Conservation (phyloP, 2,329 filamentous ascomycete species). For the Eutypa lata region DNA sequence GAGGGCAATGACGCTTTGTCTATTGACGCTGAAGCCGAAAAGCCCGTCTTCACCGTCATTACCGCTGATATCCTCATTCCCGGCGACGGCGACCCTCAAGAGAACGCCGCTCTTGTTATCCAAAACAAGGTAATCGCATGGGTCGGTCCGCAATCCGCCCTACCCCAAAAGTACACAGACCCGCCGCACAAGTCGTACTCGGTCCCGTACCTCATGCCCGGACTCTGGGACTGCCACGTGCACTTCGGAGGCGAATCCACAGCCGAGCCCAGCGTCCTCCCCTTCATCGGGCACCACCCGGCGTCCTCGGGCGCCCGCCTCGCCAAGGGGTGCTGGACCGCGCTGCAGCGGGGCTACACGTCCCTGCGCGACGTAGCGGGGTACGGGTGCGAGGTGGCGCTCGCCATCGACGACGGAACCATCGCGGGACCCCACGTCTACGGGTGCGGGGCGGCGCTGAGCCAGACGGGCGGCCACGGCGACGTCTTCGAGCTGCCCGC, state of each 20-base stretch:
- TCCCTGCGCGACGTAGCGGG: slow-evolving; percentile 33
- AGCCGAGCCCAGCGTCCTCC: slow-evolving; percentile 12
- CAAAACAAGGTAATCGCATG: slow-evolving; percentile 35
- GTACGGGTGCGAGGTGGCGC: slow-evolving; percentile 29
- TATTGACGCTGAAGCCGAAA: slow-evolving; percentile 12
- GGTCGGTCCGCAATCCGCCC: slow-evolving; percentile 28
- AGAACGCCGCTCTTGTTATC: slow-evolving; percentile 33
- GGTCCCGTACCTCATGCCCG: slow-evolving; percentile 30
- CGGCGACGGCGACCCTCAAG: slow-evolving; percentile 32
- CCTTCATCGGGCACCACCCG: slow-evolving; percentile 27
- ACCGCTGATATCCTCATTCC: slow-evolving; percentile 33
- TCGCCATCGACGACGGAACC: slow-evolving; percentile 28
- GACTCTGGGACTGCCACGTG: slow-evolving; percentile 33
- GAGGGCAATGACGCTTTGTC: slow-evolving; percentile 8
- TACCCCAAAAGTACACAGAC: slow-evolving; percentile 28
- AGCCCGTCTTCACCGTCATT: slow-evolving; percentile 31
- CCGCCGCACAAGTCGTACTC: slow-evolving; percentile 22
- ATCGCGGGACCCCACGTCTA: slow-evolving; percentile 33
- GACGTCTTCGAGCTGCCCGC: slow-evolving; percentile 34
- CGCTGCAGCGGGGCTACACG: slow-evolving; percentile 35
- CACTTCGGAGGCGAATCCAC: slow-evolving; percentile 27
- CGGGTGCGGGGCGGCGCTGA: slow-evolving; percentile 28
- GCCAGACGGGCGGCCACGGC: slow-evolving; percentile 32
- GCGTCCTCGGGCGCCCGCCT: slow-evolving; percentile 29
- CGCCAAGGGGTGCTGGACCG: slow-evolving; percentile 32